Conservation (phyloP, 192 early-diverging fungal species). For the Mortierella hygrophila region DNA sequence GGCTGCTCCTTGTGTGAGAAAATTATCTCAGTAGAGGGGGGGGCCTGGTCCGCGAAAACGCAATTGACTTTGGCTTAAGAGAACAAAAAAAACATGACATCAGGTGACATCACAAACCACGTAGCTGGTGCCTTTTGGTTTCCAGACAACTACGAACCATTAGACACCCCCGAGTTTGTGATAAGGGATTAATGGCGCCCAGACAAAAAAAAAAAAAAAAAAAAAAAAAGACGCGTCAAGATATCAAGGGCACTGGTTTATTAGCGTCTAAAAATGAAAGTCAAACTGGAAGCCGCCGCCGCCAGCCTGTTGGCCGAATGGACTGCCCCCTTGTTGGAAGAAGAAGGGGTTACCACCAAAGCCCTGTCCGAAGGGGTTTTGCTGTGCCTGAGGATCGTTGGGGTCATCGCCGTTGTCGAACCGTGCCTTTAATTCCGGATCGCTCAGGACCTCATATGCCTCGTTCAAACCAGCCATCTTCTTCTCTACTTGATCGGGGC, state of each 20-base stretch:
- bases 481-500: conserved; percentile 79
- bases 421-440: conserved; percentile 71
- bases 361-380: conserved; percentile 68
- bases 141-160: too few species aligned
- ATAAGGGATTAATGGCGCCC: too few species aligned
- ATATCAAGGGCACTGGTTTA: not conserved
- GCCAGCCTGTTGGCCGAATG: conserved; percentile 43
- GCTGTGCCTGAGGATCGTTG: conserved; percentile 73
- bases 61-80: too few species aligned
- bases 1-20: too few species aligned
- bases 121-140: too few species aligned
- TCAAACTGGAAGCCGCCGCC: conserved; percentile 62
- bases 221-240: not conserved
- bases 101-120: too few species aligned
- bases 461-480: conserved; percentile 96
- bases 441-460: conserved; percentile 89
- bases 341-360: conserved; percentile 61
- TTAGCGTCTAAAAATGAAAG: conserved; percentile 43
- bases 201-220: too few species aligned
- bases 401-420: conserved; percentile 87
- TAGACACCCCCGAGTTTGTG: too few species aligned
- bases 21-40: too few species aligned
- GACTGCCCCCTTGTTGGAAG: conserved; percentile 68
- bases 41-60: too few species aligned
- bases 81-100: too few species aligned